Base-by-base conservation (phyloP, 2,329 filamentous ascomycete species). In the Aspergillus hortae region DNA sequence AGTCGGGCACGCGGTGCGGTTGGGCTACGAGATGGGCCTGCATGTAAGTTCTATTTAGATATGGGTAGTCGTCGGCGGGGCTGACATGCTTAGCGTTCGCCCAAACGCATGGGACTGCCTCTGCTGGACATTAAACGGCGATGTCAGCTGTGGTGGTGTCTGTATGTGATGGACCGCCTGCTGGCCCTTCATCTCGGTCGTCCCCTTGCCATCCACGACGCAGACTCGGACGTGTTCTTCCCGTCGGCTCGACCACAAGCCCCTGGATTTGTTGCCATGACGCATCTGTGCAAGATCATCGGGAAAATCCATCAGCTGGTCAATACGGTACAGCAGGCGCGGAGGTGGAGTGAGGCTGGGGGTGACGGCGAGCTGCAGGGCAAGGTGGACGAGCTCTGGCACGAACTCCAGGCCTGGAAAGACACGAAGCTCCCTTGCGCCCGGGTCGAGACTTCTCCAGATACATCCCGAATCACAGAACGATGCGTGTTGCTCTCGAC, bases 81-180 rank as follows among this genome's bases (percentile, higher is more conserved):
- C 17, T 42, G 40, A 30, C 27, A 11, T 30, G 10, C 3, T 10
- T n/a, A 51, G 49, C 49, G 49, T 12, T 51, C 49, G 1, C 49
- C 49, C 19, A 51, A 51, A 33, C 42, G 49, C 17, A 46, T 51
- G 43, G 49, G 33, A 15, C 42, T 51, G 10, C 49, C 49, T 19
- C 32, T 51, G 17, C 6, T 51, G 10, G 49, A 51, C 25, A 44
- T 51, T 15, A 45, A 40, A n/a, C 42, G 49, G 4, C 49, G 49
- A n/a, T 51, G 49, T 17, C 49, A 51, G 25, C 49, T 51, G n/a
- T 51, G 49, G 49, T 51, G 49, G 49, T 51, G 49, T 23, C 35
- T 51, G 33, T 51, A 51, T 14, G 49, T 51, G 12, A 46, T 51
- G 49, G 49, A 51, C 19, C 35, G 42, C 4, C 49, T 51, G 43